Conservation (phyloP, 441 rosid species). For the Bruguiera hainesii region DNA sequence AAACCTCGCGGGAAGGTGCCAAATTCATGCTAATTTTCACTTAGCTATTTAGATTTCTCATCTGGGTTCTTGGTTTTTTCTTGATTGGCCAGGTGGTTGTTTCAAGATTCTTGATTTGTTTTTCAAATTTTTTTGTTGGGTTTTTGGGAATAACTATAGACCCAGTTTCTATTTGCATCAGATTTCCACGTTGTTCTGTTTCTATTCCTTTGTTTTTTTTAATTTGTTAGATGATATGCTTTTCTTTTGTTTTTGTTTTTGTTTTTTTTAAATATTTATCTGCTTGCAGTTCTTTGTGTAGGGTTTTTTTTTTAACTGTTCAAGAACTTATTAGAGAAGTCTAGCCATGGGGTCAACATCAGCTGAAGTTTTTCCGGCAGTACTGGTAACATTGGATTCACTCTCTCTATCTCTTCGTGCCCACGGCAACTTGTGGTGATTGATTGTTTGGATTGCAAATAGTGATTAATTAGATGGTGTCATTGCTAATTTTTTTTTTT, state of each 20-base stretch:
- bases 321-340: neutral
- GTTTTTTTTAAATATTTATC: neutral
- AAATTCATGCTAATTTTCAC: no score
- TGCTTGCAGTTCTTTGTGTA: neutral
- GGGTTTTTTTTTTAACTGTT: neutral
- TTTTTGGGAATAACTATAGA: neutral
- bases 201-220: neutral
- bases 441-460: no score
- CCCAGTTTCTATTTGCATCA: neutral
- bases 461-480: no score
- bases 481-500: no score
- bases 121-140: neutral
- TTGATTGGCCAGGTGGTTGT: neutral
- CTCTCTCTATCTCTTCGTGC: neutral
- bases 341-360: constrained; percentile 34
- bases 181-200: neutral
- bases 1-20: no score
- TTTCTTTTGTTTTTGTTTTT: neutral
- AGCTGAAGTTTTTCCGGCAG: constrained; percentile 29
- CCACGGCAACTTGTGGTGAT: neutral
- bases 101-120: neutral
- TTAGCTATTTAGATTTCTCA: no score
- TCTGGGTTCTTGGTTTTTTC: no score
- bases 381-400: constrained; percentile 26
- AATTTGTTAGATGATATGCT: neutral